These are phyloP conservation scores for Pichia phayaonensis DNA, from an alignment of 805 yeast species.

Conservation along the genomic window DNA sequence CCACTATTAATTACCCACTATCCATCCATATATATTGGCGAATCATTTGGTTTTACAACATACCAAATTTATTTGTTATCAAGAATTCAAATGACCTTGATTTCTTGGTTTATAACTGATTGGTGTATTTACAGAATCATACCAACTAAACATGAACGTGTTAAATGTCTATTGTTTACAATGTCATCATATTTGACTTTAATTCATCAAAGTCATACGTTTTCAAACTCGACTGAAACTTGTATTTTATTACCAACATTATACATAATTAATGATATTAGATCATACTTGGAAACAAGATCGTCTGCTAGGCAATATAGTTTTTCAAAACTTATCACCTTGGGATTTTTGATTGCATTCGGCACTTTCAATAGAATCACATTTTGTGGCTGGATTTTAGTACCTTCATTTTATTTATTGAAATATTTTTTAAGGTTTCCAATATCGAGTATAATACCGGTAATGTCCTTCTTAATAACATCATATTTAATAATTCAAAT, in stretches of 20 bases:
- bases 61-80: conserved; percentile 43
- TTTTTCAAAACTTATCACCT: conserved; percentile 15
- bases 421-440: conserved; percentile 31
- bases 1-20: conserved; percentile 65
- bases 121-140: conserved; percentile 24
- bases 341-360: conserved; percentile 47
- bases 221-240: conserved; percentile 83
- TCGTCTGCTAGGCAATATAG: not conserved
- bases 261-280: conserved; percentile 36
- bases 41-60: conserved; percentile 33
- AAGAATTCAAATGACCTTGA: conserved; percentile 37
- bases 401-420: conserved; percentile 49
- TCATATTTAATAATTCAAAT: conserved; percentile 33
- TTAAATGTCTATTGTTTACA: conserved; percentile 39
- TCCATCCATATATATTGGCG: conserved; percentile 44
- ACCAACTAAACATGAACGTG: conserved; percentile 28
- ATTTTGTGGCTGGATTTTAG: conserved; percentile 61
- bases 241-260: conserved; percentile 42
- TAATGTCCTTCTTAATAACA: conserved; percentile 32
- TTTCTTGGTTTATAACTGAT: conserved; percentile 28
- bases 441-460: conserved; percentile 29
- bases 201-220: conserved; percentile 77
- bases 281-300: conserved; percentile 15
- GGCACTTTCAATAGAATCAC: conserved; percentile 86
- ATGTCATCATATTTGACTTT: conserved; percentile 63